A percentile compares a stretch with the other conserved stretches of the same genome.
These are phyloP conservation scores for Globisporangium nunn DNA, from an alignment of 352 stramenopile species.

Conservation along the genomic window DNA sequence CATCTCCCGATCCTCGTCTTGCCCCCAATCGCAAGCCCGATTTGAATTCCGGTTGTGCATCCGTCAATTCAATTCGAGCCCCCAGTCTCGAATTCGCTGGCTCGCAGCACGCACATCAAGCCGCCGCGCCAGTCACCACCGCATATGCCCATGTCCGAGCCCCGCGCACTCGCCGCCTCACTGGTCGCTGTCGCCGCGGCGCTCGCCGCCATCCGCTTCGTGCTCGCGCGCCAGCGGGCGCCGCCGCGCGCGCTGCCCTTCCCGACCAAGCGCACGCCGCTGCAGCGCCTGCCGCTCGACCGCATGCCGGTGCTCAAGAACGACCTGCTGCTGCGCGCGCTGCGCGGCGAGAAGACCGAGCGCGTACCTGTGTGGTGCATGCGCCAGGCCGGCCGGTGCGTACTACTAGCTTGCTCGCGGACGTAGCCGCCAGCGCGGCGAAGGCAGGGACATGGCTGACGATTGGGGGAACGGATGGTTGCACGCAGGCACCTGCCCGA, in stretches of 20 bases:
- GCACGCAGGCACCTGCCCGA: constrained; percentile 71
- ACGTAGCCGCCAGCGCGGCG: no score
- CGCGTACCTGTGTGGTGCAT: constrained; percentile 96
- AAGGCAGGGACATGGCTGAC: not conserved
- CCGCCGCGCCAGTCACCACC: not conserved
- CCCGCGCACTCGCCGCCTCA: constrained; percentile 10
- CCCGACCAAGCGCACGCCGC: constrained; percentile 52
- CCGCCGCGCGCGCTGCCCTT: constrained; percentile 42
- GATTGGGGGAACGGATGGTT: not conserved
- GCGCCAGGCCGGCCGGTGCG: constrained; percentile 94
- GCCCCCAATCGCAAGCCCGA: no score
- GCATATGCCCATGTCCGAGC: constrained; percentile 9
- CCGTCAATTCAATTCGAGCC: no score
- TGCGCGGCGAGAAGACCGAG: constrained; percentile 84
- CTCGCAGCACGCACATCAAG: not conserved
- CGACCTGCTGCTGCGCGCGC: constrained; percentile 82
- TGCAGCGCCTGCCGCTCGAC: constrained; percentile 62
- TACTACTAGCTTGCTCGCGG: constrained; percentile 4
- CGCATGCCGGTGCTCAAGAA: constrained; percentile 86
- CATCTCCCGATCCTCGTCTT: no score
- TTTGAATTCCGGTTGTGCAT: no score
- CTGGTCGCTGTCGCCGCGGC: constrained; percentile 28
- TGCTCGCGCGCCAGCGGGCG: constrained; percentile 50
- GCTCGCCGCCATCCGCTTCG: constrained; percentile 47
- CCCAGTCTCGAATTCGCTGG: not conserved